Percentiles rank a stretch among this genome's conserved stretches.
Evolutionary conservation across 768 basidiomycete genomes (phyloP).

Genomic region (Amanita phalloides): DNA sequence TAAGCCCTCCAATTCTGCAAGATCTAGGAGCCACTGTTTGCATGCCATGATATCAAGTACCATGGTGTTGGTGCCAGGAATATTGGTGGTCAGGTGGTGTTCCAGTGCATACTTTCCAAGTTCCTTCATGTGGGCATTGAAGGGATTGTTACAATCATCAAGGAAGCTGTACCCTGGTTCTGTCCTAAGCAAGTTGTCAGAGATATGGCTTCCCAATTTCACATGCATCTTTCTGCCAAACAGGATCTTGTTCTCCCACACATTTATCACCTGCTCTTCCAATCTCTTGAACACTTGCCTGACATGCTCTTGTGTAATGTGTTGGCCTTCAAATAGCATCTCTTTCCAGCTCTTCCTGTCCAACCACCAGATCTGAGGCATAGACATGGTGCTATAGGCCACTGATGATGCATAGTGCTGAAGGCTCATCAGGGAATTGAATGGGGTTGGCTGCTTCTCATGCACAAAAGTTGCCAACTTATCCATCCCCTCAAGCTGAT

Average conservation of each 20-base stretch:
- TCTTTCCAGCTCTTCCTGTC: constrained; percentile 6
- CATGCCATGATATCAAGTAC: not conserved
- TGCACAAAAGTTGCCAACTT: not conserved
- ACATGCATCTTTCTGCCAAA: constrained; percentile 2
- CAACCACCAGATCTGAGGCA: constrained; percentile 12
- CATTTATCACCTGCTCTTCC: constrained; percentile 5
- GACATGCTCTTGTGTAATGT: constrained; percentile 5
- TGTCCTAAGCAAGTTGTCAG: constrained; percentile 11
- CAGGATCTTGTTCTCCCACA: constrained; percentile 14
- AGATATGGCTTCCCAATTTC: not conserved
- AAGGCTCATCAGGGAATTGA: constrained; percentile 9
- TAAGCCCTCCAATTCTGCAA: not conserved
- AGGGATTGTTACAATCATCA: not conserved
- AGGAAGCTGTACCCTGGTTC: constrained; percentile 14
- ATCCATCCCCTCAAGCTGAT: not conserved
- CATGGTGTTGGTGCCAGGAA: constrained; percentile 3
- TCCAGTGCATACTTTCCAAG: not conserved
- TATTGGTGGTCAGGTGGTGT: constrained; percentile 7
- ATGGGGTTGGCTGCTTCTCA: constrained; percentile 12
- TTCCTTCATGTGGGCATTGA: constrained; percentile 6
- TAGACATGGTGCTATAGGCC: constrained; percentile 5
- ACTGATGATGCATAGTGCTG: constrained; percentile 13
- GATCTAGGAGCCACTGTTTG: not conserved
- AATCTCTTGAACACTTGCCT: constrained; percentile 4
- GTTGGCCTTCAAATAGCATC: constrained; percentile 12